Base-by-base conservation (phyloP, 257 asterid species). In the Oldenlandia corymbosa region DNA sequence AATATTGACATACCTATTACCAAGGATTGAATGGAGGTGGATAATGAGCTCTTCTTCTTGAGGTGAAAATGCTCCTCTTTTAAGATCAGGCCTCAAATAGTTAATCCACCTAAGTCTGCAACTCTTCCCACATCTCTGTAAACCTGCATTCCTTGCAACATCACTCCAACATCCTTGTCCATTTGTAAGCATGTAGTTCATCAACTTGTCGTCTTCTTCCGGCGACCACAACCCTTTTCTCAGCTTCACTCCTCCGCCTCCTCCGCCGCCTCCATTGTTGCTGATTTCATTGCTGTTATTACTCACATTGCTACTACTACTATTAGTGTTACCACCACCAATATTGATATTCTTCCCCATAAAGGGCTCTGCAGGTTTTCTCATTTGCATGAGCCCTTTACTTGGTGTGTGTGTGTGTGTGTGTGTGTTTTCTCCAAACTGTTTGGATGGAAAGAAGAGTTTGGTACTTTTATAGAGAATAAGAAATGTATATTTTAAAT, bases 131-230 rank as follows among this genome's bases (percentile, higher is more conserved):
- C 90, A 83, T 34, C 87, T 78, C 20, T 70, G 85, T 28, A 83
- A 59, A 2, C 90, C 90, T 0, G 90, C 86, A 75, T 76, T 83
- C 46, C 86, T 51, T 0, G 90, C 90, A 23, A 83, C 84, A 43
- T 80, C 84, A 34, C 83, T 83, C 90, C 90, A 83, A 56, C 83
- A 83, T 0, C 90, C 90, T 43, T 83, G 90, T 16, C 90, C 90
- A 53, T 80, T 83, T 2, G 75, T 69, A 0, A 83, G 41, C 90
- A 83, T 83, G 60, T 83, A 83, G 11, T 62, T 78, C 84, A 83
- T 77, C 43, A 80, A 65, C 55, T 79, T 83, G 27, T 83, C 85
- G 42, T 83, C 88, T 71, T 82, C 84, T 11, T 83, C 85, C 0
- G 88, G 88, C 9, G 88, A 83, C 89, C 89, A 83, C 36, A 83